Conservation (phyloP, 495 filamentous ascomycete genomes). For the Daldinia decipiens region DNA sequence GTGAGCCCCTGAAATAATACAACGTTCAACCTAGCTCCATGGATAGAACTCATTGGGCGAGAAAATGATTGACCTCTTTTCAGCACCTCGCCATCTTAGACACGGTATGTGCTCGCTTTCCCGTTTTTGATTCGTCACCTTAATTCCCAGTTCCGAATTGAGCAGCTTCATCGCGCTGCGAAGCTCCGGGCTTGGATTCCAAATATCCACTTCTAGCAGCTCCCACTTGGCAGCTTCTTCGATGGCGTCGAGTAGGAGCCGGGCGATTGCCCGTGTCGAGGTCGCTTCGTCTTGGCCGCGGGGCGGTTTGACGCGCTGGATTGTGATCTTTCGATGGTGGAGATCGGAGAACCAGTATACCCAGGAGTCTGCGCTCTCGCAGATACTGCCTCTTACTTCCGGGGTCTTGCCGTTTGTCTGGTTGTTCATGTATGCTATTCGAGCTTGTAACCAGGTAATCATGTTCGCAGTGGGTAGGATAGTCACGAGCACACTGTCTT, state of each 20-base stretch:
- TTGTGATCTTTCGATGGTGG: slow-evolving; percentile 11
- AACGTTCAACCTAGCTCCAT: slow-evolving; percentile 34
- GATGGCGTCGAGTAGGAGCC: slow-evolving; percentile 23
- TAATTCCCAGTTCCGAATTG: slow-evolving; percentile 1
- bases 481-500: slow-evolving; percentile 6
- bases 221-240: slow-evolving; percentile 26
- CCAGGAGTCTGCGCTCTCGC: slow-evolving; percentile 38
- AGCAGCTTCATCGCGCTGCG: slow-evolving; percentile 18
- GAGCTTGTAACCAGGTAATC: slow-evolving; percentile 29
- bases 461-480: slow-evolving; percentile 26
- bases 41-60: slow-evolving; percentile 37
- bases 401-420: slow-evolving; percentile 4
- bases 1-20: neutral
- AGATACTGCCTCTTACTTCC: slow-evolving; percentile 33
- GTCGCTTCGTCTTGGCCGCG: neutral
- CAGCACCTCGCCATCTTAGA: slow-evolving; percentile 27
- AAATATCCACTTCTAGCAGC: slow-evolving; percentile 22
- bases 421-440: slow-evolving; percentile 25
- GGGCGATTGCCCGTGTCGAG: slow-evolving; percentile 6
- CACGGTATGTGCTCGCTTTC: slow-evolving; percentile 27
- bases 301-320: slow-evolving; percentile 29
- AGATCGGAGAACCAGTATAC: slow-evolving; percentile 40
- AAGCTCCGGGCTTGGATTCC: slow-evolving; percentile 26
- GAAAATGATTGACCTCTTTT: slow-evolving; percentile 24
- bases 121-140: slow-evolving; percentile 22